A percentile compares a stretch with the other conserved stretches of the same genome.
These are phyloP conservation scores for Xylaria multiplex DNA, from an alignment of 2,329 filamentous ascomycete genomes.

Conservation along the genomic window DNA sequence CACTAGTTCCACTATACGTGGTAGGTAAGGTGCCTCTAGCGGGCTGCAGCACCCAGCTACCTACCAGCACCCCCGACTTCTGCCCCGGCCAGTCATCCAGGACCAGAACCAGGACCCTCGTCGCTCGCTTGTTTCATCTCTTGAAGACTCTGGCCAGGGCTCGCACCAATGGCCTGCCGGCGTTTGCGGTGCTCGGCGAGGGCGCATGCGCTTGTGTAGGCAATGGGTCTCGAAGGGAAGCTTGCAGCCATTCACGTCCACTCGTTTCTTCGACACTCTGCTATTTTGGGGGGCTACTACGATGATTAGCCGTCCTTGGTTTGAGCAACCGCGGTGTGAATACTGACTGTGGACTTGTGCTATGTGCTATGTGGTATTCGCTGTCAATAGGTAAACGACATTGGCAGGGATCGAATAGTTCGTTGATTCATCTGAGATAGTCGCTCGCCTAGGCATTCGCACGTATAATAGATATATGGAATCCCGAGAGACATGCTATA, in stretches of 20 bases:
- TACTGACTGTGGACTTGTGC: slow-evolving; percentile 17
- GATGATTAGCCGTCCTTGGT: slow-evolving; percentile 39
- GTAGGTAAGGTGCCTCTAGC: slow-evolving; percentile 4
- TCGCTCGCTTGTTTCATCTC: slow-evolving; percentile 49
- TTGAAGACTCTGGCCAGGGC: slow-evolving; percentile 32
- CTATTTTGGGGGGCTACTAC: slow-evolving; percentile 44
- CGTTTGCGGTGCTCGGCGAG: slow-evolving; percentile 41
- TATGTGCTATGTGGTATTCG: slow-evolving; percentile 28
- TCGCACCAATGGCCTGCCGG: slow-evolving; percentile 42
- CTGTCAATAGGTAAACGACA: slow-evolving; percentile 32
- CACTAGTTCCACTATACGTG: slow-evolving; percentile 11
- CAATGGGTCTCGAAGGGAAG: slow-evolving; percentile 38
- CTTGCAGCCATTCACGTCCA: slow-evolving; percentile 44
- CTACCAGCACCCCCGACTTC: slow-evolving; percentile 34
- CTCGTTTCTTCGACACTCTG: slow-evolving; percentile 40
- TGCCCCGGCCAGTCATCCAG: slow-evolving; percentile 24
- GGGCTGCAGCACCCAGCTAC: slow-evolving; percentile 7
- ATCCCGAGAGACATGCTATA: slow-evolving; percentile 39
- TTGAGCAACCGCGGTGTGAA: slow-evolving; percentile 41
- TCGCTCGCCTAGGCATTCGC: slow-evolving; percentile 18
- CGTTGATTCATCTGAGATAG: slow-evolving; percentile 32
- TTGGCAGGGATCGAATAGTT: slow-evolving; percentile 27
- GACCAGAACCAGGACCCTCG: slow-evolving; percentile 28
- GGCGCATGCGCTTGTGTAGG: slow-evolving; percentile 45
- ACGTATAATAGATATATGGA: slow-evolving; percentile 45